Evolutionary conservation across 495 filamentous ascomycete genomes (phyloP).

Genomic region (Letharia columbiana): DNA sequence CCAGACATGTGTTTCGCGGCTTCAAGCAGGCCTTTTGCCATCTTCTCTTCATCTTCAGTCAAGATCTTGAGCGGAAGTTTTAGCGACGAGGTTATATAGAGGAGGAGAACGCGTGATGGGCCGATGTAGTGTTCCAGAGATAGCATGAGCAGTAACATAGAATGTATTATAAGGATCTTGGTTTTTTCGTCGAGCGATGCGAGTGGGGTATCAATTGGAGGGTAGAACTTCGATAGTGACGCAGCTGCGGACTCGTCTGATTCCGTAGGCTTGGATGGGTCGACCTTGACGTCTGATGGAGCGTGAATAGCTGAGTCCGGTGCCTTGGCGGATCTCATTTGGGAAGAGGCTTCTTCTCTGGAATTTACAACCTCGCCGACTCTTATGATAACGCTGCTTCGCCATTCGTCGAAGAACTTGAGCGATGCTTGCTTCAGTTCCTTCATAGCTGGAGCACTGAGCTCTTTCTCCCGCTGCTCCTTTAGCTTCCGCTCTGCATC

Average conservation of each 20-base stretch:
- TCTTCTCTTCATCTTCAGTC: conserved; percentile 61
- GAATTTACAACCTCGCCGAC: conserved; percentile 60
- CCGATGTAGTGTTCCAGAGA: conserved; percentile 71
- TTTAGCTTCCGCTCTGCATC: conserved; percentile 27
- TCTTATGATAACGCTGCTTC: conserved; percentile 48
- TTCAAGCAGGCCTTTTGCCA: conserved; percentile 65
- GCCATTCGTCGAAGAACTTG: conserved; percentile 57
- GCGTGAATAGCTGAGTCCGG: conserved; percentile 16
- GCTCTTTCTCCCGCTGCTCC: conserved; percentile 25
- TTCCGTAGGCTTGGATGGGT: conserved; percentile 16
- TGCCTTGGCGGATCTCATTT: conserved; percentile 18
- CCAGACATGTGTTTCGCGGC: conserved; percentile 61
- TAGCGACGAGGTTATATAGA: conserved; percentile 61
- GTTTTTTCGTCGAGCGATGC: conserved; percentile 34
- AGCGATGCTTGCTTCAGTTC: conserved; percentile 38
- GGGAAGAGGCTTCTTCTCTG: conserved; percentile 34
- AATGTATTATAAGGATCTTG: conserved; percentile 43
- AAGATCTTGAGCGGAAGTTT: conserved; percentile 54
- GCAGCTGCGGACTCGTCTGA: conserved; percentile 29
- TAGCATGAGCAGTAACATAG: conserved; percentile 63
- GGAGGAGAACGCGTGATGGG: conserved; percentile 64
- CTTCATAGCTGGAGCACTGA: conserved; percentile 28
- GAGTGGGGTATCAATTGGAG: conserved; percentile 40
- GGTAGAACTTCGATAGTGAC: conserved; percentile 38
- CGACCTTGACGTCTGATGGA: conserved; percentile 15